Conservation (phyloP, 805 yeast genomes). For the Phaffomyces antillensis region DNA sequence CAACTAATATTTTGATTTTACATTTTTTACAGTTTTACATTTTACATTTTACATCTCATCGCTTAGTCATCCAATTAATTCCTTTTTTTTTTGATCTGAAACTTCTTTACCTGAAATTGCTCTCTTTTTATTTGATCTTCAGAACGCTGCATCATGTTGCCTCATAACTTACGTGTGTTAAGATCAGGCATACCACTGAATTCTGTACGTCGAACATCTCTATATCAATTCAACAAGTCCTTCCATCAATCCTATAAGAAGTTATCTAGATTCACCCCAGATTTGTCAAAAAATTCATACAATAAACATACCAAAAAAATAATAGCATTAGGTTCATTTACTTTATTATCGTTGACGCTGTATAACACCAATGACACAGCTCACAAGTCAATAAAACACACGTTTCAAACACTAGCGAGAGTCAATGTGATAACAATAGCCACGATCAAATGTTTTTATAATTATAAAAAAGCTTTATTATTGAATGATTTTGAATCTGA, state of each 20-base stretch:
- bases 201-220: no score
- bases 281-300: no score
- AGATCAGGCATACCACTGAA: no score
- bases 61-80: conserved; percentile 7
- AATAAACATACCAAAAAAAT: background rate
- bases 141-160: no score
- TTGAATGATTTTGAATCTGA: conserved; percentile 36
- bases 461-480: conserved; percentile 55
- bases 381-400: conserved; percentile 52
- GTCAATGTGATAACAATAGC: conserved; percentile 62
- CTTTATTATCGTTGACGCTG: background rate
- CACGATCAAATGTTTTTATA: conserved; percentile 61
- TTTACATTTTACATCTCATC: background rate
- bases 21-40: background rate
- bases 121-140: no score
- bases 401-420: conserved; percentile 45
- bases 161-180: no score
- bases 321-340: background rate
- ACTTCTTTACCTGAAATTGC: no score
- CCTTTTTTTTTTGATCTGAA: no score
- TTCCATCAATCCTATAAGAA: no score
- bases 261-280: no score
- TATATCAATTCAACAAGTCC: no score
- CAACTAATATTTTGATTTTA: background rate
- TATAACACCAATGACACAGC: conserved; percentile 10